Conservation (phyloP, 2,329 filamentous ascomycete species). For the Didymellaceae sp. region DNA sequence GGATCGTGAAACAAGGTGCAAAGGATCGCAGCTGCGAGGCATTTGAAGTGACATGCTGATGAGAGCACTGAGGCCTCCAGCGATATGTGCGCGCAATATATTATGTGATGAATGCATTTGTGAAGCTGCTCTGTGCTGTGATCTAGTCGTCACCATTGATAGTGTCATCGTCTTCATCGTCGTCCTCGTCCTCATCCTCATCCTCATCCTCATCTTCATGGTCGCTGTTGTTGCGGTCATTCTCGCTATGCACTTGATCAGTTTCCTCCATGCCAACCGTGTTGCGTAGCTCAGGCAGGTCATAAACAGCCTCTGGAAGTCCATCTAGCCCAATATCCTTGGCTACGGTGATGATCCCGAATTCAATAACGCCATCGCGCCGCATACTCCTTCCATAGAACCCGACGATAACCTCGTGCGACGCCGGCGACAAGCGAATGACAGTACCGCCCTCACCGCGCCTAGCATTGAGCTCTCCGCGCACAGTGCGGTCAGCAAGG, state of each 20-base stretch:
- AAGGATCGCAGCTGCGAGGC: neutral
- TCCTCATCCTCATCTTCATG: neutral
- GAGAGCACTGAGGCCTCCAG: no score
- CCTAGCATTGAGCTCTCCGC: constrained; percentile 39
- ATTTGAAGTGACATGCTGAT: neutral
- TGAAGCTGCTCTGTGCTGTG: neutral
- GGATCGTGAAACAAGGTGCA: neutral
- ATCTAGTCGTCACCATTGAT: constrained; percentile 6
- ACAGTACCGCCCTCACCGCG: constrained; percentile 18
- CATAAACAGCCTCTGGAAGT: constrained; percentile 52
- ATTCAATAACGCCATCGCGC: constrained; percentile 43
- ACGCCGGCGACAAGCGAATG: constrained; percentile 37
- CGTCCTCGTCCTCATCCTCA: neutral
- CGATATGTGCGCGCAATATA: no score
- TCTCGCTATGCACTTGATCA: neutral
- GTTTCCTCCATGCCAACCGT: constrained; percentile 15
- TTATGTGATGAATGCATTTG: neutral
- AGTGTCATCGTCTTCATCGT: constrained; percentile 7
- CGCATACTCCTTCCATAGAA: constrained; percentile 53
- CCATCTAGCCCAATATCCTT: constrained; percentile 49
- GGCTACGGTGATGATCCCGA: constrained; percentile 58
- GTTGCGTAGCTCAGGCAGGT: constrained; percentile 53
- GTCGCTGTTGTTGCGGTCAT: neutral
- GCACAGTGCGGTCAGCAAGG: constrained; percentile 37
- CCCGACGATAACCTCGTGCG: constrained; percentile 53